Percentiles rank a stretch among this genome's conserved stretches.
phyloP scores from a whole-genome alignment of 176 grass and related monocot genomes.

The Urochloa ruziziensis region DNA sequence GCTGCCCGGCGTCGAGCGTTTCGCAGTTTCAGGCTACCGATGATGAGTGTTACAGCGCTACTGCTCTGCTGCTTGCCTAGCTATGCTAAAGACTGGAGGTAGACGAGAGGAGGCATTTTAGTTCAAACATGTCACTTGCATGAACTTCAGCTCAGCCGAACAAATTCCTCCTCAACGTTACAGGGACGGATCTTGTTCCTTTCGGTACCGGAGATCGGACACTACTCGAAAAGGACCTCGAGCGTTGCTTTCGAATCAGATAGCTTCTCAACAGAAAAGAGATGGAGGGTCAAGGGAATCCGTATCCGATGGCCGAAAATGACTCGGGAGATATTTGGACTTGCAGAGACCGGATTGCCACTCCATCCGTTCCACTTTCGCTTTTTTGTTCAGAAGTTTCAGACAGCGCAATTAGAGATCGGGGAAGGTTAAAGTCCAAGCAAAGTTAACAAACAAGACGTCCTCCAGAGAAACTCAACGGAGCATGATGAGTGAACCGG shows the following conservation, averaged over 20 bases:
- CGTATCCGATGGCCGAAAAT: neutral
- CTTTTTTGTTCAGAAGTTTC: neutral
- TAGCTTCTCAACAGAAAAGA: neutral
- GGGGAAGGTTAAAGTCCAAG: neutral
- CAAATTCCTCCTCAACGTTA: neutral
- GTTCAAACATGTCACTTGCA: neutral
- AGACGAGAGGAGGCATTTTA: too few species aligned
- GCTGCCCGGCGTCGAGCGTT: too few species aligned
- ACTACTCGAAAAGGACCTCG: neutral
- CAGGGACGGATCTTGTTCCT: neutral
- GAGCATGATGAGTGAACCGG: neutral
- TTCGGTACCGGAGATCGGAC: neutral
- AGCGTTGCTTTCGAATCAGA: constrained; percentile 5
- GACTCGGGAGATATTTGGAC: neutral
- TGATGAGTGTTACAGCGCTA: too few species aligned
- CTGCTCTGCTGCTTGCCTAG: too few species aligned
- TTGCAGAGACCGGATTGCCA: neutral
- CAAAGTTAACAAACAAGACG: neutral
- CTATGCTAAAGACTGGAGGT: too few species aligned
- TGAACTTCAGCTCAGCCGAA: neutral
- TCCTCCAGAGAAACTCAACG: neutral
- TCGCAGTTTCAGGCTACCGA: too few species aligned
- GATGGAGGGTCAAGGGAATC: neutral
- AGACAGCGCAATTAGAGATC: neutral
- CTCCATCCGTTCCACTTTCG: neutral